A percentile compares a stretch with the other conserved stretches of the same genome.
phyloP scores from a whole-genome alignment of 805 yeast species.

The Lachancea dasiensis region DNA sequence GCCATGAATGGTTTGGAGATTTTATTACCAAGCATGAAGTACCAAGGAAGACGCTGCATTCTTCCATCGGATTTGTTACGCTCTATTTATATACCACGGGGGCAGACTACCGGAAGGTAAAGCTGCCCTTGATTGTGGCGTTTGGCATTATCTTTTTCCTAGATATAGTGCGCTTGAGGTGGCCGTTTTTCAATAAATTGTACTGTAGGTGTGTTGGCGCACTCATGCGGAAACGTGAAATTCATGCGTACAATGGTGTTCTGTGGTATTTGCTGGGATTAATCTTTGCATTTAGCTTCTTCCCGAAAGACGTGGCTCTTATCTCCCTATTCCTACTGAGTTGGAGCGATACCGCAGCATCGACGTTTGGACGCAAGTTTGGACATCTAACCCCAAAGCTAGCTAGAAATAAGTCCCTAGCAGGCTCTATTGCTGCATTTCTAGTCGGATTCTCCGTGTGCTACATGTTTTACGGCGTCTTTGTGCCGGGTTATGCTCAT shows the following conservation, averaged over 20 bases:
- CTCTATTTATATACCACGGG: constrained; percentile 65
- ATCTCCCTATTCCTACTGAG: constrained; percentile 75
- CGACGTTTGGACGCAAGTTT: constrained; percentile 81
- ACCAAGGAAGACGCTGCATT: constrained; percentile 83
- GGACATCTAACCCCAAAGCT: constrained; percentile 82
- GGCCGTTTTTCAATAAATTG: constrained; percentile 53
- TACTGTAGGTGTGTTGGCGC: constrained; percentile 70
- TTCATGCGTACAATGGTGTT: constrained; percentile 71
- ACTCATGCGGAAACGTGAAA: constrained; percentile 79
- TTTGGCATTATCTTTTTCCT: constrained; percentile 51
- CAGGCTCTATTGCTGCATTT: constrained; percentile 88
- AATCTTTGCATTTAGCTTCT: constrained; percentile 57
- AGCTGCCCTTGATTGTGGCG: constrained; percentile 50
- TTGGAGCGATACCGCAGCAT: constrained; percentile 98
- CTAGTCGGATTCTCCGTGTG: constrained; percentile 62
- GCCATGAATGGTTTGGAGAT: constrained; percentile 41
- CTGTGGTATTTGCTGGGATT: constrained; percentile 83
- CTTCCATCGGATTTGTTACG: constrained; percentile 81
- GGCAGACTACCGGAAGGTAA: constrained; percentile 48
- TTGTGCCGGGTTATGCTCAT: constrained; percentile 56
- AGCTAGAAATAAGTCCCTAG: constrained; percentile 70
- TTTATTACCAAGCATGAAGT: constrained; percentile 77
- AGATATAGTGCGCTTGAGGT: constrained; percentile 63
- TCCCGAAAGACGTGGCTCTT: constrained; percentile 75
- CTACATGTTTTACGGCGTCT: constrained; percentile 62